phyloP scores from a whole-genome alignment of 257 asterid genomes.

The Vinca minor region DNA sequence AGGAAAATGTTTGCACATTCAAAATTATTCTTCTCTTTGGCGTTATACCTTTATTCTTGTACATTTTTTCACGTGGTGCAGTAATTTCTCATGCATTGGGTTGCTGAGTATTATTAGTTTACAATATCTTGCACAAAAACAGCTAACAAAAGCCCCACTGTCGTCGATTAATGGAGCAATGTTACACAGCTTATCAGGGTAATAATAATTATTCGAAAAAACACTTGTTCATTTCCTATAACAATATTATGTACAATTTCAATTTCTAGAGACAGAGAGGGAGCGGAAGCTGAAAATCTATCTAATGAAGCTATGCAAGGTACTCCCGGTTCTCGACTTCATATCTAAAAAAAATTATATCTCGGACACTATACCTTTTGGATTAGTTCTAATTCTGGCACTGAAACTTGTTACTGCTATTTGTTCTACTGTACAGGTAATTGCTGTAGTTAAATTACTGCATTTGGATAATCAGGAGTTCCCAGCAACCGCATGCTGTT shows the following conservation, averaged over 20 bases:
- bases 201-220: background rate
- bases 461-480: background rate
- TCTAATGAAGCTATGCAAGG: background rate
- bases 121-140: too few species aligned
- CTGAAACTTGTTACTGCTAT: background rate
- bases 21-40: too few species aligned
- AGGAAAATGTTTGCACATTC: too few species aligned
- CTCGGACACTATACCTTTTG: background rate
- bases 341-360: background rate
- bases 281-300: background rate
- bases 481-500: background rate
- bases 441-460: background rate
- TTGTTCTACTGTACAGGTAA: background rate
- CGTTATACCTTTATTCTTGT: too few species aligned
- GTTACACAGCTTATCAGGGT: too few species aligned
- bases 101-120: too few species aligned
- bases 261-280: background rate
- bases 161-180: too few species aligned
- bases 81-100: too few species aligned
- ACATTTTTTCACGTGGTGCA: too few species aligned
- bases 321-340: background rate
- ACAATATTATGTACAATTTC: constrained; percentile 5
- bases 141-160: too few species aligned
- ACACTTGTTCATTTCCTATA: background rate
- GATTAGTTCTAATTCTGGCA: background rate